These are phyloP conservation scores for Fusarium clavum DNA, from an alignment of 2,329 filamentous ascomycete genomes.

Conservation along the genomic window DNA sequence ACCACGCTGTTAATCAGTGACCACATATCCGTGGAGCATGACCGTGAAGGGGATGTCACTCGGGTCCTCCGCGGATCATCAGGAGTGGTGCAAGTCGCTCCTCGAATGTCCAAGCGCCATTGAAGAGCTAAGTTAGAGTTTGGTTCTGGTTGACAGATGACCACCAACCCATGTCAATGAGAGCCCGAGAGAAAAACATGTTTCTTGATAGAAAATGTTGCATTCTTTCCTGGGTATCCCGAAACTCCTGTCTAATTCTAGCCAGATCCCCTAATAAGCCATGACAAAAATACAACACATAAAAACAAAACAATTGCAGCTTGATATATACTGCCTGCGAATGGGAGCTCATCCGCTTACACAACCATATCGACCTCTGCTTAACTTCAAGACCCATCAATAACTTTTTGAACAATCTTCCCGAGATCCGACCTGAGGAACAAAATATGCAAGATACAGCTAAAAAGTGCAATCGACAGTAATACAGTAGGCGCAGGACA, in stretches of 20 bases:
- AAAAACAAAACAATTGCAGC: not conserved
- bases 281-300: not conserved
- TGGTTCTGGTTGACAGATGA: constrained; percentile 1
- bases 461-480: not conserved
- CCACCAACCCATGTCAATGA: constrained; percentile 1
- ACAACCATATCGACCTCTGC: not conserved
- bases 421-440: not conserved
- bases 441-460: not conserved
- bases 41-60: constrained; percentile 16
- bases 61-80: constrained; percentile 11
- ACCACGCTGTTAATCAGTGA: not conserved
- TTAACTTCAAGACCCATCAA: not conserved
- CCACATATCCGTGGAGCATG: not conserved
- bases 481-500: not conserved
- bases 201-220: constrained; percentile 7
- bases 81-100: constrained; percentile 22
- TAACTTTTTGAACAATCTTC: not conserved
- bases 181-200: not conserved
- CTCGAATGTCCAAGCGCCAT: not conserved
- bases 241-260: constrained; percentile 41
- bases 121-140: not conserved
- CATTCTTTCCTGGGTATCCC: constrained; percentile 34
- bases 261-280: constrained; percentile 2
- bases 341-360: not conserved
- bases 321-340: not conserved